Percentiles rank a stretch among this genome's conserved stretches.
These are phyloP conservation scores for Saccharomycopsis oosterbeekiorum DNA, from an alignment of 805 yeast genomes.

Conservation along the genomic window DNA sequence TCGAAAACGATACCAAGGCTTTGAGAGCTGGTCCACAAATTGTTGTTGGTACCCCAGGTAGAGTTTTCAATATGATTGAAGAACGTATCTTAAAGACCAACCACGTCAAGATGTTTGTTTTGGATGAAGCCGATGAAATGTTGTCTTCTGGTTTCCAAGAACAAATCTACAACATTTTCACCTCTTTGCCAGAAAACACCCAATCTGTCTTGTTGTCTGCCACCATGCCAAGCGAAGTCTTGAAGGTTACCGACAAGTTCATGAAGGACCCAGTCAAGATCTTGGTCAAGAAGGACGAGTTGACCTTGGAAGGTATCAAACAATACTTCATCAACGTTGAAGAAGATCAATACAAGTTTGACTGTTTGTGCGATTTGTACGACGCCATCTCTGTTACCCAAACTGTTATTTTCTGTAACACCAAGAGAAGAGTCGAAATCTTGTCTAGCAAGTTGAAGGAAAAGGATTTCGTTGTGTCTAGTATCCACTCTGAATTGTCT, in stretches of 20 bases:
- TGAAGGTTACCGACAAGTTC: slow-evolving; percentile 84
- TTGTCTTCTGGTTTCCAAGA: slow-evolving; percentile 88
- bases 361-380: slow-evolving; percentile 87
- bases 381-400: slow-evolving; percentile 94
- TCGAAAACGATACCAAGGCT: slow-evolving; percentile 79
- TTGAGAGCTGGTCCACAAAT: slow-evolving; percentile 71
- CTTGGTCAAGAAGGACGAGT: slow-evolving; percentile 89
- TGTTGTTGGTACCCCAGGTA: slow-evolving; percentile 97
- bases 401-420: slow-evolving; percentile 96
- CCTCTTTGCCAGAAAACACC: slow-evolving; percentile 74
- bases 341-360: slow-evolving; percentile 90
- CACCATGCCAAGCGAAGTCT: slow-evolving; percentile 86
- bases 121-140: slow-evolving; percentile 98
- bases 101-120: slow-evolving; percentile 82
- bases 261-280: slow-evolving; percentile 93
- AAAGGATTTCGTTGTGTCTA: slow-evolving; percentile 80
- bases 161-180: slow-evolving; percentile 90
- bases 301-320: slow-evolving; percentile 90
- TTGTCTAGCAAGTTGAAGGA: slow-evolving; percentile 64
- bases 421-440: slow-evolving; percentile 89
- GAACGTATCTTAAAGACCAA: slow-evolving; percentile 76
- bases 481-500: slow-evolving; percentile 94
- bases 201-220: slow-evolving; percentile 95
- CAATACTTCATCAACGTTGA: slow-evolving; percentile 88
- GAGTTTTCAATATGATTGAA: slow-evolving; percentile 93